Percentiles rank a stretch among this genome's conserved stretches.
Evolutionary conservation across 257 asterid genomes (phyloP).

Genomic region (Anisodus acutangulus): DNA sequence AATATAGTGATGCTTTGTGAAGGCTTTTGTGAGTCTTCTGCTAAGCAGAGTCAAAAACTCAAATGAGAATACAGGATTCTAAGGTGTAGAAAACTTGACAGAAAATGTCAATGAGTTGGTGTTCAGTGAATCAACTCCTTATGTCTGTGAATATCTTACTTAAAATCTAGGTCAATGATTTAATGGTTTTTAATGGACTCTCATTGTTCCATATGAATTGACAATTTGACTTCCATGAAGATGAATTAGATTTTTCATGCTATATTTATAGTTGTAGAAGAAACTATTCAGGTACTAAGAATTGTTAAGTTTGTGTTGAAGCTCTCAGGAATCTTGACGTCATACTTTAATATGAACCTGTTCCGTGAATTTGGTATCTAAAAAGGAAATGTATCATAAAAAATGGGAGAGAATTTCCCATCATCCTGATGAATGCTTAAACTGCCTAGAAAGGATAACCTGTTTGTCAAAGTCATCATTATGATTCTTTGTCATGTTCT

Average conservation of each 20-base stretch:
- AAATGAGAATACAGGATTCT: slow-evolving; percentile 9
- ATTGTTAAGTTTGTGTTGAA: slow-evolving; percentile 4
- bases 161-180: slow-evolving; percentile 23
- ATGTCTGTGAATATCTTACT: slow-evolving; percentile 5
- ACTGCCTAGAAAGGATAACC: slow-evolving; percentile 21
- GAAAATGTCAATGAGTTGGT: slow-evolving; percentile 26
- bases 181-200: slow-evolving; percentile 1
- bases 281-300: slow-evolving; percentile 9
- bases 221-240: slow-evolving; percentile 7
- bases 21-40: slow-evolving; percentile 17
- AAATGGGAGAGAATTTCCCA: neutral
- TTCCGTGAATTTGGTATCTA: slow-evolving; percentile 22
- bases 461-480: neutral
- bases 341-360: neutral
- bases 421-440: slow-evolving; percentile 16
- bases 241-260: neutral
- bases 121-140: neutral
- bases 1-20: slow-evolving; percentile 23
- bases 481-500: slow-evolving; percentile 6
- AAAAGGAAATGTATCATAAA: neutral
- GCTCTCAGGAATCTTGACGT: neutral
- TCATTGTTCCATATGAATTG: slow-evolving; percentile 22
- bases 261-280: neutral
- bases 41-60: neutral
- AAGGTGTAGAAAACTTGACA: slow-evolving; percentile 3